A percentile compares a stretch with the other conserved stretches of the same genome.
phyloP scores from a whole-genome alignment of 2,329 filamentous ascomycete genomes.

The Colletotrichum brevisporum region DNA sequence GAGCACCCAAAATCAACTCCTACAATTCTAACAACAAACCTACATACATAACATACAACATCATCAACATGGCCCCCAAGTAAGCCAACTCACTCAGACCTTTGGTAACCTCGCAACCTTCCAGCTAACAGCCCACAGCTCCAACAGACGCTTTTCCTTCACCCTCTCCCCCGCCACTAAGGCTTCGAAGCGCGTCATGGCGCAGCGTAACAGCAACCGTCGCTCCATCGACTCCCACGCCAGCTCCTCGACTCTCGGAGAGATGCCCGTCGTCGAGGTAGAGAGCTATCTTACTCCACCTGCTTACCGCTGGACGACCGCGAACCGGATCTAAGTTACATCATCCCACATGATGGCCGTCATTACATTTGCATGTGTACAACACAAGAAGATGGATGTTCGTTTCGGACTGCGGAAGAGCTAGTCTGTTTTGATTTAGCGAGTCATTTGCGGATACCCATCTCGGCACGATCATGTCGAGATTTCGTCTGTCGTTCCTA shows the following conservation, averaged over 20 bases:
- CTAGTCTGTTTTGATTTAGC: neutral
- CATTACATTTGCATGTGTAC: neutral
- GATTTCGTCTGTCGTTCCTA: neutral
- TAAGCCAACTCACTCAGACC: neutral
- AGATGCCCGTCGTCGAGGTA: conserved; percentile 30
- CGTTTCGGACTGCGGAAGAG: neutral
- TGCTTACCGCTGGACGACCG: conserved; percentile 28
- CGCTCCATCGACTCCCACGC: conserved; percentile 34
- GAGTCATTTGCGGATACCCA: conserved; percentile 4
- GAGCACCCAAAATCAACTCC: no score
- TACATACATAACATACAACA: neutral
- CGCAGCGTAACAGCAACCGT: conserved; percentile 17
- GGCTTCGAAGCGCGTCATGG: conserved; percentile 25
- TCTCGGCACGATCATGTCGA: neutral
- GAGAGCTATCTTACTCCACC: conserved; percentile 30
- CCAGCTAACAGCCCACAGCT: conserved; percentile 8
- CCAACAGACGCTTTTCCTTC: conserved; percentile 30
- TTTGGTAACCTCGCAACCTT: neutral
- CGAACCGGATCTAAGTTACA: conserved; percentile 13
- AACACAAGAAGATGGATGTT: neutral
- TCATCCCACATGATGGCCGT: neutral
- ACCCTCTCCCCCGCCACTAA: conserved; percentile 31
- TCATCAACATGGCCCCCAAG: conserved; percentile 29
- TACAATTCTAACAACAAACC: neutral
- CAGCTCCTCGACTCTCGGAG: conserved; percentile 29